These are phyloP conservation scores for Laburnicola sp. DNA, from an alignment of 2,329 filamentous ascomycete species.

Conservation along the genomic window DNA sequence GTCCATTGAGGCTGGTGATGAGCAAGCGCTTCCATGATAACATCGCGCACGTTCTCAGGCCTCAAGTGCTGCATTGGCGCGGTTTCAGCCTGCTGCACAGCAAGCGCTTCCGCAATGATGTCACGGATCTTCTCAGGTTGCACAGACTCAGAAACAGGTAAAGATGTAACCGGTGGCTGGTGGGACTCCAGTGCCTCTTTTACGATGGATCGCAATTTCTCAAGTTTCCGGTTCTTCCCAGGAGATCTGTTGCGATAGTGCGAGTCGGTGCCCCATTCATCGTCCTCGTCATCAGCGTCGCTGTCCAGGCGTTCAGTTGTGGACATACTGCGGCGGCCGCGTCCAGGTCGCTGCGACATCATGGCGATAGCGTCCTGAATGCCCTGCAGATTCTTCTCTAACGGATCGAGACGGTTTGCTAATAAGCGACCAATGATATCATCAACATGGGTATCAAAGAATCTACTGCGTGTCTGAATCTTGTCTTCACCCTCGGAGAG, in stretches of 20 bases:
- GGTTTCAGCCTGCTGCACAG: constrained; percentile 45
- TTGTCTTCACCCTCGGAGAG: constrained; percentile 76
- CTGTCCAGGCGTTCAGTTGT: constrained; percentile 71
- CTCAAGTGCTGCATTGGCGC: constrained; percentile 16
- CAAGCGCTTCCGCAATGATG: constrained; percentile 65
- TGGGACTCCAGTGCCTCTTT: constrained; percentile 65
- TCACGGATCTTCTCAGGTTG: constrained; percentile 71
- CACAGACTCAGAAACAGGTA: constrained; percentile 32
- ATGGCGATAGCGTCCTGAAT: constrained; percentile 72
- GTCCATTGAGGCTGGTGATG: constrained; percentile 28
- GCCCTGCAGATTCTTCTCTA: constrained; percentile 75
- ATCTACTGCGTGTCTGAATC: constrained; percentile 76
- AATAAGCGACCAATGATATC: constrained; percentile 78
- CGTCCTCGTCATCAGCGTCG: constrained; percentile 93
- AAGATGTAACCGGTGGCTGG: constrained; percentile 38
- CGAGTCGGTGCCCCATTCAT: constrained; percentile 60
- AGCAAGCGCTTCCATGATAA: constrained; percentile 32
- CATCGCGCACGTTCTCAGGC: constrained; percentile 23
- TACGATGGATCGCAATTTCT: constrained; percentile 68
- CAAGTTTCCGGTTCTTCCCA: constrained; percentile 73
- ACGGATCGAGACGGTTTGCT: constrained; percentile 73
- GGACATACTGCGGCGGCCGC: constrained; percentile 67
- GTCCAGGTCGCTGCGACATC: constrained; percentile 55
- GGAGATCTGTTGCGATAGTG: constrained; percentile 74
- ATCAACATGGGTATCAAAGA: constrained; percentile 91